phyloP scores from a whole-genome alignment of 1,284 basidiomycete genomes.

The Macrocybe sp. region DNA sequence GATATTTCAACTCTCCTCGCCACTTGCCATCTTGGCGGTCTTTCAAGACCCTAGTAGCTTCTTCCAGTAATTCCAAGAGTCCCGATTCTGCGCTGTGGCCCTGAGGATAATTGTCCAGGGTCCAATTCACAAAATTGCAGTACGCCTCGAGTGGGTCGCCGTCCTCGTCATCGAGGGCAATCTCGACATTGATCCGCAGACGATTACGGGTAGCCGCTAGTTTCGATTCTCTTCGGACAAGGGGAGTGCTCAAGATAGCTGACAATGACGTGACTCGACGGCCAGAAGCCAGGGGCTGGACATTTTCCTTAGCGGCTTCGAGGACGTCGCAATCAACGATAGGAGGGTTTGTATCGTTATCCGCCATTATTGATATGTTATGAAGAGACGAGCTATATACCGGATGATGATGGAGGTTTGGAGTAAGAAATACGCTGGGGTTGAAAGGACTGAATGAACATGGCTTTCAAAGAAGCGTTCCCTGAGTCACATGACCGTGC shows the following conservation, averaged over 20 bases:
- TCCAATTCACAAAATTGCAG: constrained; percentile 41
- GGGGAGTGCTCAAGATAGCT: constrained; percentile 65
- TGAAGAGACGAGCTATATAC: background rate
- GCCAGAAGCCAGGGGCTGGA: constrained; percentile 71
- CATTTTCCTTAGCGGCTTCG: constrained; percentile 81
- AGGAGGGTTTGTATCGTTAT: constrained; percentile 27
- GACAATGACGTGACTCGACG: constrained; percentile 71
- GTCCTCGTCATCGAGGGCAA: constrained; percentile 39
- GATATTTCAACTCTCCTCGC: constrained; percentile 70
- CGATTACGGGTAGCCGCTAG: constrained; percentile 57
- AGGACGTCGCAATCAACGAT: constrained; percentile 75
- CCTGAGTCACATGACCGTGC: too few species aligned
- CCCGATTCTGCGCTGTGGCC: constrained; percentile 42
- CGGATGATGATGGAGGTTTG: too few species aligned
- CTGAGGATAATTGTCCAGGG: constrained; percentile 42
- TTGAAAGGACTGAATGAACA: too few species aligned
- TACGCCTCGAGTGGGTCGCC: constrained; percentile 42
- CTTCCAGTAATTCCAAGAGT: constrained; percentile 39
- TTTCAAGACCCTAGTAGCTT: constrained; percentile 38
- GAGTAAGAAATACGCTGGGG: too few species aligned
- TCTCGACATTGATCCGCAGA: constrained; percentile 40
- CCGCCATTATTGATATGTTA: constrained; percentile 14
- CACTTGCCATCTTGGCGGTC: constrained; percentile 36
- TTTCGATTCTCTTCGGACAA: constrained; percentile 64
- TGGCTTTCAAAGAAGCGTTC: too few species aligned